A percentile compares a stretch with the other conserved stretches of the same genome.
Conservation (phyloP, 169 alveolate species). For the Prorocentrum cordatum region DNA sequence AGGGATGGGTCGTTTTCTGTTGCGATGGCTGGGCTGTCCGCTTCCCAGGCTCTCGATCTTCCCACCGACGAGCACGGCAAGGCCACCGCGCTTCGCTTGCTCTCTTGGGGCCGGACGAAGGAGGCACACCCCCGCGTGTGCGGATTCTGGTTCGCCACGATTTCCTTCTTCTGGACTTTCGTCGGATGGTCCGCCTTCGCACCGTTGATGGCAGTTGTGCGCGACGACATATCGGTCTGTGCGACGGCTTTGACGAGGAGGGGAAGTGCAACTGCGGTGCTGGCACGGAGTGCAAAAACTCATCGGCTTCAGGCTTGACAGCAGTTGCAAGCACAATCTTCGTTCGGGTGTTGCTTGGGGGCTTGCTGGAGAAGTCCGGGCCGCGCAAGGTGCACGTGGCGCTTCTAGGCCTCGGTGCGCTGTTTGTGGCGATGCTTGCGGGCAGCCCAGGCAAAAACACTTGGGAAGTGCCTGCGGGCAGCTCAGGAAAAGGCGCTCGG, state of each 20-base stretch:
- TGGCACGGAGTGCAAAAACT: not conserved
- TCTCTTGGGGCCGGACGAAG: not conserved
- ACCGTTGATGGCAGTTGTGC: not conserved
- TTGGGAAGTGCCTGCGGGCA: too few relatives aligned
- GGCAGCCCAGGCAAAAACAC: too few relatives aligned
- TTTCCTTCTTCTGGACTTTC: constrained; percentile 2
- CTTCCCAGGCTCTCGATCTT: not conserved
- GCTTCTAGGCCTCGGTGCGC: not conserved
- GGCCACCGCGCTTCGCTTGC: not conserved
- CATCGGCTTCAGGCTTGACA: not conserved
- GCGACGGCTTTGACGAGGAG: not conserved
- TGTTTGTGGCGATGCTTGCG: not conserved
- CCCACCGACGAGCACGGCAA: not conserved
- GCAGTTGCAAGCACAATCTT: not conserved
- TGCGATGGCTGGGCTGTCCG: too few relatives aligned
- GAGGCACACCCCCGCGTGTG: not conserved
- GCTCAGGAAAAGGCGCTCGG: too few relatives aligned
- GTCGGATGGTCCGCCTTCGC: not conserved
- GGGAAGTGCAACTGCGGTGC: not conserved
- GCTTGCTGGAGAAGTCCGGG: not conserved
- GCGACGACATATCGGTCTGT: not conserved
- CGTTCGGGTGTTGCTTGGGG: not conserved
- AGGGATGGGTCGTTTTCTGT: too few relatives aligned
- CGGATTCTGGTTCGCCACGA: not conserved
- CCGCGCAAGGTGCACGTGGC: not conserved